These are phyloP conservation scores for Penicillium manginii DNA, from an alignment of 495 filamentous ascomycete species.

Conservation along the genomic window DNA sequence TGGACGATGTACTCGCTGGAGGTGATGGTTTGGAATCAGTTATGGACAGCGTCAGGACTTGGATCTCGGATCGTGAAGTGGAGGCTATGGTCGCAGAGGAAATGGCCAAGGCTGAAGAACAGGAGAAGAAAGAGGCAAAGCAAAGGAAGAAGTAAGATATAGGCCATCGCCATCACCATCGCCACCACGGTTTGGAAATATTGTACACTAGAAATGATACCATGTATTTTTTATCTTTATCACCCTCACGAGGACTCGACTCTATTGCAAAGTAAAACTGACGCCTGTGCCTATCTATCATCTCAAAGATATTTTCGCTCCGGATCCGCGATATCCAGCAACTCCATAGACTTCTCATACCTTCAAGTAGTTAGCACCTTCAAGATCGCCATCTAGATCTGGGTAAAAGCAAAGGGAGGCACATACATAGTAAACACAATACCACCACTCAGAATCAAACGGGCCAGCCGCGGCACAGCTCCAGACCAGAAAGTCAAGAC, in stretches of 20 bases:
- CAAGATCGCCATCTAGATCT: no score
- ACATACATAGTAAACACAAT: conserved; percentile 95
- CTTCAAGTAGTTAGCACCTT: conserved; percentile 31
- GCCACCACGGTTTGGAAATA: not conserved
- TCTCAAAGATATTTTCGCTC: conserved; percentile 78
- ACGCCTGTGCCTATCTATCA: conserved; percentile 49
- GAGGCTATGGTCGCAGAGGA: conserved; percentile 63
- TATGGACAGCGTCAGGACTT: conserved; percentile 79
- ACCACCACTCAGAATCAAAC: conserved; percentile 87
- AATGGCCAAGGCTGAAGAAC: conserved; percentile 27
- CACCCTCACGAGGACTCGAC: conserved; percentile 4
- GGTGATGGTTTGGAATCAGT: conserved; percentile 72
- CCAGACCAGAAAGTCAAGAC: conserved; percentile 92
- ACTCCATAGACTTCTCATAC: conserved; percentile 97
- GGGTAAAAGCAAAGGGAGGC: not conserved
- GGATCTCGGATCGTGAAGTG: conserved; percentile 79
- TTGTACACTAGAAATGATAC: conserved; percentile 28
- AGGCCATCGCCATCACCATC: not conserved
- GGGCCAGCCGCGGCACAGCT: conserved; percentile 79
- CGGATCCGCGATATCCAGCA: conserved; percentile 80
- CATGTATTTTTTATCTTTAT: conserved; percentile 23
- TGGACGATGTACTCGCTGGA: conserved; percentile 78
- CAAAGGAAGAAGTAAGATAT: not conserved
- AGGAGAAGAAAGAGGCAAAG: not conserved
- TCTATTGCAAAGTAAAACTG: conserved; percentile 56